Percentiles rank a stretch among this genome's conserved stretches.
Evolutionary conservation across 2,329 filamentous ascomycete genomes (phyloP).

Genomic region (Hypocreales sp.): DNA sequence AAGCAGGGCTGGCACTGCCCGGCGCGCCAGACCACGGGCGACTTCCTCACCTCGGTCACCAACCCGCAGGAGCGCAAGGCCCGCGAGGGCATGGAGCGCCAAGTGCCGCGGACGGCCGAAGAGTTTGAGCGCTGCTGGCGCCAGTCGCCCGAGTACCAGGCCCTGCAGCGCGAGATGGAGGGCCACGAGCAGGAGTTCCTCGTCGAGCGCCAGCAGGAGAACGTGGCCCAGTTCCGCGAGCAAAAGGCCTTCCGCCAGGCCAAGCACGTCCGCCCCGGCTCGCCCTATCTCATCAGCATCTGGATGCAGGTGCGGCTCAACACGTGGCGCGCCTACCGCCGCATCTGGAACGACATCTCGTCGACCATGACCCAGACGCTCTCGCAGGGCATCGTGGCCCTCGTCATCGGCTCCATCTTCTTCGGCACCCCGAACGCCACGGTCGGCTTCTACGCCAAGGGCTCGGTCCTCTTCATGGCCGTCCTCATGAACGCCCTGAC

Average conservation of each 20-base stretch:
- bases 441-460: slow-evolving; percentile 34
- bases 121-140: slow-evolving; percentile 44
- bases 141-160: slow-evolving; percentile 25
- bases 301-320: slow-evolving; percentile 36
- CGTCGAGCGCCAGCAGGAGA: slow-evolving; percentile 20
- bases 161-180: slow-evolving; percentile 30
- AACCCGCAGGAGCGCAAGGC: slow-evolving; percentile 44
- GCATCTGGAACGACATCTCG: slow-evolving; percentile 34
- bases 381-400: slow-evolving; percentile 36
- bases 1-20: slow-evolving; percentile 55
- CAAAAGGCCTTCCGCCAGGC: slow-evolving; percentile 35
- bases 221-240: slow-evolving; percentile 24
- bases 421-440: slow-evolving; percentile 34
- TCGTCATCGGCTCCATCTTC: slow-evolving; percentile 48
- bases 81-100: slow-evolving; percentile 40
- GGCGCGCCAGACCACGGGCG: slow-evolving; percentile 48
- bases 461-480: slow-evolving; percentile 43
- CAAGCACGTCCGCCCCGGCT: slow-evolving; percentile 35
- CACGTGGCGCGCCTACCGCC: slow-evolving; percentile 33
- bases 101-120: slow-evolving; percentile 51
- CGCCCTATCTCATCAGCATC: slow-evolving; percentile 41
- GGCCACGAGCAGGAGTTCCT: slow-evolving; percentile 30
- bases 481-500: slow-evolving; percentile 43
- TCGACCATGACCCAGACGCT: slow-evolving; percentile 28
- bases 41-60: slow-evolving; percentile 56